phyloP scores from a whole-genome alignment of 495 filamentous ascomycete genomes.

The Penicillium subrubescens region DNA sequence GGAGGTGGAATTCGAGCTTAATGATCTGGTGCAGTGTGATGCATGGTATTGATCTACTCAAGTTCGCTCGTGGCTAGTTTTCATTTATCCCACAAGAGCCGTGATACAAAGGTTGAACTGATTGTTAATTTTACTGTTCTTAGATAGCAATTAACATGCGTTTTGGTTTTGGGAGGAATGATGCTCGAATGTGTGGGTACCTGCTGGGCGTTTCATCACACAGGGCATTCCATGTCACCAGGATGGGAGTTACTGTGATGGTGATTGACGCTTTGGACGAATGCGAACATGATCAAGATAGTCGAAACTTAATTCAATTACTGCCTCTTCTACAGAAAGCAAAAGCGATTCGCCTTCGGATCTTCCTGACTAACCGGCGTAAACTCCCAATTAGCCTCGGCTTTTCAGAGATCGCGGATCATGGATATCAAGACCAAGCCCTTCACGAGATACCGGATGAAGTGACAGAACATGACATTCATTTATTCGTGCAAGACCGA shows the following conservation, averaged over 20 bases:
- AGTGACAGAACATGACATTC: not conserved
- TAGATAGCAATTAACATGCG: not conserved
- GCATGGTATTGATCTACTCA: not conserved
- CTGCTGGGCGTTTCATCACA: slow-evolving; percentile 20
- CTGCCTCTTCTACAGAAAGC: slow-evolving; percentile 21
- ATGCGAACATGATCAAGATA: slow-evolving; percentile 44
- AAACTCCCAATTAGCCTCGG: slow-evolving; percentile 43
- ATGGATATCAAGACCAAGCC: slow-evolving; percentile 20
- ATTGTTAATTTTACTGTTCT: not conserved
- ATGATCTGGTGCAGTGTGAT: slow-evolving; percentile 1
- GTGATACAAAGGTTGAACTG: no score
- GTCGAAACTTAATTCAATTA: slow-evolving; percentile 39
- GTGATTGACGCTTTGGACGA: slow-evolving; percentile 58
- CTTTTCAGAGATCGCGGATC: slow-evolving; percentile 21
- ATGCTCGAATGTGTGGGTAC: slow-evolving; percentile 20
- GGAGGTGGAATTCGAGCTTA: slow-evolving; percentile 11
- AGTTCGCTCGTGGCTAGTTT: not conserved
- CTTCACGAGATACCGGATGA: slow-evolving; percentile 29
- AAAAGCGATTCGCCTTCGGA: slow-evolving; percentile 9
- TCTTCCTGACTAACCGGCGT: slow-evolving; percentile 48
- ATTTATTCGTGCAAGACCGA: no score
- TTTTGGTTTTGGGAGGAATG: slow-evolving; percentile 4
- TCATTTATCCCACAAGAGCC: no score
- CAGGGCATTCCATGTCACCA: slow-evolving; percentile 26
- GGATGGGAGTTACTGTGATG: slow-evolving; percentile 32